Evolutionary conservation across 2,329 filamentous ascomycete species (phyloP).

Genomic region (Arthrobotrys megalospora): DNA sequence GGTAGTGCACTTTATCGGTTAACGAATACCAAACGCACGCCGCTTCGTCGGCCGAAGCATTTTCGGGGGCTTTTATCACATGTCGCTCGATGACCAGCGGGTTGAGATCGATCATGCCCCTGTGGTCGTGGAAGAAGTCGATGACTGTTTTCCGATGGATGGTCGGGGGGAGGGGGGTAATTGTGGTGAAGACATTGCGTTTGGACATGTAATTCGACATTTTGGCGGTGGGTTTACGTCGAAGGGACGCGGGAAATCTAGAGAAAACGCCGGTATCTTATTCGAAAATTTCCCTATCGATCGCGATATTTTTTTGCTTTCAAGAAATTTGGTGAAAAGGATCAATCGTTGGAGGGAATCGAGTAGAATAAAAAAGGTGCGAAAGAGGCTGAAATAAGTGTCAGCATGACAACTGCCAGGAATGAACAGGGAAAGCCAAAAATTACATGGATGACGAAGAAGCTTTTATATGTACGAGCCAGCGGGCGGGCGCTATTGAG

Average conservation of each 20-base stretch:
- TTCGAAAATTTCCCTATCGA: not conserved
- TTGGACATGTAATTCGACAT: conserved; percentile 74
- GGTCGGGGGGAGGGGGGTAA: conserved; percentile 80
- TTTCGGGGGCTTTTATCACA: conserved; percentile 77
- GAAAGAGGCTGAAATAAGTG: conserved; percentile 10
- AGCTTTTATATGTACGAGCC: conserved; percentile 30
- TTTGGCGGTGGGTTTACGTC: conserved; percentile 1
- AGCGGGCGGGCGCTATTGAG: conserved; percentile 24
- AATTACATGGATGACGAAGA: conserved; percentile 42
- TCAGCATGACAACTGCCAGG: conserved; percentile 6
- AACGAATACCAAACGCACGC: conserved; percentile 83
- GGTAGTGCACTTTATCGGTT: conserved; percentile 82
- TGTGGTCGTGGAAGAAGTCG: conserved; percentile 82
- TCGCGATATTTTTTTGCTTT: not conserved
- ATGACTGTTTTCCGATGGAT: conserved; percentile 80
- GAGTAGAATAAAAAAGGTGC: not conserved
- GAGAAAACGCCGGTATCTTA: not conserved
- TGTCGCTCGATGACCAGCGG: conserved; percentile 82
- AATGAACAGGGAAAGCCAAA: conserved; percentile 16
- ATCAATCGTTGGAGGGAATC: not conserved
- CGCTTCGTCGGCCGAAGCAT: conserved; percentile 79
- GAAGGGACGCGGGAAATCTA: not conserved
- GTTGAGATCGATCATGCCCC: conserved; percentile 89
- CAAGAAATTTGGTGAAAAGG: not conserved
- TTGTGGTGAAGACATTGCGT: conserved; percentile 80